These are phyloP conservation scores for Aspergillus sp. DNA, from an alignment of 2,329 filamentous ascomycete species.

Conservation along the genomic window DNA sequence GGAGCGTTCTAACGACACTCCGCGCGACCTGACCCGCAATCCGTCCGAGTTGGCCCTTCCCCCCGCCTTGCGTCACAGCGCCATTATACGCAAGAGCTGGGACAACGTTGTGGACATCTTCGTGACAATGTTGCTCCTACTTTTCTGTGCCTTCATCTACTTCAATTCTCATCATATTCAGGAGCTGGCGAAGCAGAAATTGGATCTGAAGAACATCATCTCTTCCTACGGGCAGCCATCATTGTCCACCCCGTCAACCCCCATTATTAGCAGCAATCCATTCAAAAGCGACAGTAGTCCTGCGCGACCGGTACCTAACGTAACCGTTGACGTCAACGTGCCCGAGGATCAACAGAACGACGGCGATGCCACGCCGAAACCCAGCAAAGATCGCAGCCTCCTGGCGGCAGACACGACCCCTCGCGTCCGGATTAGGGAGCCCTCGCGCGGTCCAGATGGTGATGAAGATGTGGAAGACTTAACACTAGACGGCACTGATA, in stretches of 20 bases:
- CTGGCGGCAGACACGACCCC: conserved; percentile 27
- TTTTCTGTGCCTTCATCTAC: conserved; percentile 44
- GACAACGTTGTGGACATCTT: conserved; percentile 47
- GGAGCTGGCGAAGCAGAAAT: conserved; percentile 43
- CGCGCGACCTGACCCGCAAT: conserved; percentile 34
- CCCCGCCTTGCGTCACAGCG: conserved; percentile 41
- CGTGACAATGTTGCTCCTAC: conserved; percentile 40
- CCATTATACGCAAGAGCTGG: conserved; percentile 47
- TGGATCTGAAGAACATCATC: conserved; percentile 47
- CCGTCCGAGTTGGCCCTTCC: conserved; percentile 39
- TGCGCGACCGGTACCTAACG: conserved; percentile 23
- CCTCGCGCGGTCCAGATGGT: conserved; percentile 32
- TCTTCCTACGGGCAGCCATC: conserved; percentile 38
- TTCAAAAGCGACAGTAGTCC: conserved; percentile 29
- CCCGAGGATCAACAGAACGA: conserved; percentile 16
- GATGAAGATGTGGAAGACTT: conserved; percentile 34
- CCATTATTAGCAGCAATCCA: conserved; percentile 27
- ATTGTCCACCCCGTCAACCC: conserved; percentile 41
- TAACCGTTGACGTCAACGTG: conserved; percentile 33
- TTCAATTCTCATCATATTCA: conserved; percentile 43
- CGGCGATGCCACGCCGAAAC: conserved; percentile 30
- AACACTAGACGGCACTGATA: conserved; percentile 33
- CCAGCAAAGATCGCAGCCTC: conserved; percentile 21
- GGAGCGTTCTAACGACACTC: conserved; percentile 39
- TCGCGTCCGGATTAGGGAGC: conserved; percentile 42